phyloP scores from a whole-genome alignment of 1,284 basidiomycete genomes.

The Bondarzewia mesenterica region DNA sequence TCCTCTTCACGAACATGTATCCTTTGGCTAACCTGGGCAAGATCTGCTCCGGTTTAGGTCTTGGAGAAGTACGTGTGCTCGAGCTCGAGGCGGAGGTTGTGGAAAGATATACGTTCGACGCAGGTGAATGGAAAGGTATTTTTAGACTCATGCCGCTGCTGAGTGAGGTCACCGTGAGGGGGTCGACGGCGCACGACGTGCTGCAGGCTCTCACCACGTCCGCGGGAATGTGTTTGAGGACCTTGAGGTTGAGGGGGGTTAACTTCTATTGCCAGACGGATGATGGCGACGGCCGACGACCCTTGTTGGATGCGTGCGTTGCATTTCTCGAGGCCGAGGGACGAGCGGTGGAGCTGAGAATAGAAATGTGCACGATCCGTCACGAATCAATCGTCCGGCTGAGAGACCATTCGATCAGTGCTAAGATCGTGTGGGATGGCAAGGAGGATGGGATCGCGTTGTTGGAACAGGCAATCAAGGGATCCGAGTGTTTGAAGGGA shows the following conservation, averaged over 20 bases:
- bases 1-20: background rate
- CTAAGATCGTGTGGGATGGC: no score
- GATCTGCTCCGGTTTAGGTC: background rate
- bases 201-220: no score
- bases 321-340: background rate
- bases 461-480: background rate
- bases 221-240: background rate
- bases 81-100: background rate
- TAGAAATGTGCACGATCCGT: background rate
- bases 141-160: background rate
- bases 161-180: background rate
- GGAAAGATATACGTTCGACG: background rate
- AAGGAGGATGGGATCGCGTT: background rate
- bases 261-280: background rate
- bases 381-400: background rate
- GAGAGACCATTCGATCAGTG: background rate
- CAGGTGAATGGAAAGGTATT: background rate
- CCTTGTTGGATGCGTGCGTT: background rate
- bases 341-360: background rate
- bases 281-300: background rate
- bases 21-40: background rate
- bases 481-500: background rate
- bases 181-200: background rate
- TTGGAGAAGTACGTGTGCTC: background rate
- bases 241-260: background rate